Base-by-base conservation (phyloP, 2,329 filamentous ascomycete genomes). In the Aspergillus quadrilineatus region DNA sequence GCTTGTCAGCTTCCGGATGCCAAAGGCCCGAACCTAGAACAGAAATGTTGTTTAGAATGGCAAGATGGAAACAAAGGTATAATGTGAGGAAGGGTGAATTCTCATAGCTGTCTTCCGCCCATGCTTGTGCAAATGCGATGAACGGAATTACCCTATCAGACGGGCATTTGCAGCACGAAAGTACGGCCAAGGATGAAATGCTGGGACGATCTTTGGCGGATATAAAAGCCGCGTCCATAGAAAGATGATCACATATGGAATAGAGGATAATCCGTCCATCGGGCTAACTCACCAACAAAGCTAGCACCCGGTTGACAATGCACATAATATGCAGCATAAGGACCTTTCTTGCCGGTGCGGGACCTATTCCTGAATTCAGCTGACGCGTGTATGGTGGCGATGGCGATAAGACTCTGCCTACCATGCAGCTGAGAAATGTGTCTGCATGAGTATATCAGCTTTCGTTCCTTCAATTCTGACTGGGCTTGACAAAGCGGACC, bases 301-400 rank as follows among this genome's bases (percentile, higher is more conserved):
- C 85, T 88, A 50, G 82, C 77, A 26, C 77, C 78, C 9, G 92
- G 90, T 69, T 93, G 85, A 61, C 90, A 82, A 71, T 96, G 91
- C 17, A 96, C 76, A 75, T 96, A 96, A 76, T 96, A 96, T 68
- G 86, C 88, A 6, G 92, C 92, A 73, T 94, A 95, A 8, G 89
- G 87, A 0, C 90, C 90, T 74, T 96, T 96, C 53, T 89, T 84
- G 17, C 92, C 92, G 0, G 91, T 95, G 17, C 92, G 86, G 55
- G 89, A 94, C 85, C 82, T 84, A 45, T 61, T 44, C 44, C 43
- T 26, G 59, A 48, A 51, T 50, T 70, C 57, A 69, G 65, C 60
- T 58, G 50, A 60, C 53, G 45, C 17, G 22, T 43, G 41, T 26
- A 10, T 61, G 22, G 30, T 50, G 47, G 45, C 22, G 53, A 50